A percentile compares a stretch with the other conserved stretches of the same genome.
These are phyloP conservation scores for Corallochytrium limacisporum DNA, from an alignment of 78 protist genomes.

Conservation along the genomic window DNA sequence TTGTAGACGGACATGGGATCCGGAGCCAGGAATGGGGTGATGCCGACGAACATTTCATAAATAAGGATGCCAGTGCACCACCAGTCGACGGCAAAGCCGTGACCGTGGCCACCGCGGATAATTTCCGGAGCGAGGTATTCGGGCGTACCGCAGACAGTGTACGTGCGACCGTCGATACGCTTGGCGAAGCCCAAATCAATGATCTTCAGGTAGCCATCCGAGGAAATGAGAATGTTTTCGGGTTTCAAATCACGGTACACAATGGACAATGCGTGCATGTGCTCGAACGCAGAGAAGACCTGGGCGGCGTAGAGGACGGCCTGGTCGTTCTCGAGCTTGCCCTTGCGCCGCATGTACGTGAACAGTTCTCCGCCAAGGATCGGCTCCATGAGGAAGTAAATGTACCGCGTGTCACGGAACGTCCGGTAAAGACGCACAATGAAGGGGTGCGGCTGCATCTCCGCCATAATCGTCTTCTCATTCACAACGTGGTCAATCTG, in stretches of 20 bases:
- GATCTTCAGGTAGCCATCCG: conserved; percentile 21
- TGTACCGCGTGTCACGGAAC: too few species aligned
- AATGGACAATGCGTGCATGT: conserved; percentile 40
- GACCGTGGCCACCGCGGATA: too few species aligned
- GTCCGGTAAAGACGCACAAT: too few species aligned
- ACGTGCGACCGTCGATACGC: conserved; percentile 36
- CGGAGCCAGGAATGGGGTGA: too few species aligned
- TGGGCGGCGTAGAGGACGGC: conserved; percentile 55
- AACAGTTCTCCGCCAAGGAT: conserved; percentile 79
- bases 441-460: too few species aligned
- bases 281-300: conserved; percentile 55
- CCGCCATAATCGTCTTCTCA: conserved; percentile 14
- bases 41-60: too few species aligned
- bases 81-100: too few species aligned
- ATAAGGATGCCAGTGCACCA: too few species aligned
- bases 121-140: conserved; percentile 94
- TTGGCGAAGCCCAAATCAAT: conserved; percentile 95
- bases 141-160: conserved; percentile 98
- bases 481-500: conserved; percentile 26
- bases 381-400: conserved; percentile 27
- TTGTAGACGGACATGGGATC: too few species aligned
- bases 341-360: conserved; percentile 26
- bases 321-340: too few species aligned
- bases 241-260: conserved; percentile 69
- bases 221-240: not conserved